Evolutionary conservation across 1,139 yeast genomes (phyloP).

Genomic region (Scheffersomyces lignicola): DNA sequence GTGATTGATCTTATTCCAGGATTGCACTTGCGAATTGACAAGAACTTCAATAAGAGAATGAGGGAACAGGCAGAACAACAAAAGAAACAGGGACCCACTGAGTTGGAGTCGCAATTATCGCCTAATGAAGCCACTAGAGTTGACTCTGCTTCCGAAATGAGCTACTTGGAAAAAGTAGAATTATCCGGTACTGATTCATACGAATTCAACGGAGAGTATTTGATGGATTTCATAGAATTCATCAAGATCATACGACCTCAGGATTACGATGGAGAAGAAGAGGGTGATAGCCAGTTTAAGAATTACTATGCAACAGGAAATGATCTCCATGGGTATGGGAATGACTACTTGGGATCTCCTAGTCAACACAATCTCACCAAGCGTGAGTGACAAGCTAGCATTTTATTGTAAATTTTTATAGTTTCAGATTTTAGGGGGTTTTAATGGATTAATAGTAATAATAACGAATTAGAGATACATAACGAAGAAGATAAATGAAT

Average conservation of each 20-base stretch:
- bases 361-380: conserved; percentile 10
- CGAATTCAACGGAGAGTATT: conserved; percentile 54
- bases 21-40: conserved; percentile 46
- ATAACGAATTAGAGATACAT: not conserved
- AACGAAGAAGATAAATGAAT: not conserved
- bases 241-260: conserved; percentile 43
- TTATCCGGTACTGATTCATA: conserved; percentile 49
- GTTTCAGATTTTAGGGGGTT: not conserved
- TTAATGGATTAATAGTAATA: not conserved
- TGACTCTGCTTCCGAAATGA: conserved; percentile 11
- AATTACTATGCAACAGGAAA: conserved; percentile 5
- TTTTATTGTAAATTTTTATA: too few relatives aligned
- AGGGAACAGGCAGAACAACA: conserved; percentile 17
- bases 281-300: conserved; percentile 8
- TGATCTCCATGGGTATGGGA: conserved; percentile 11
- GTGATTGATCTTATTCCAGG: conserved; percentile 49
- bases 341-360: conserved; percentile 19
- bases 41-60: conserved; percentile 35
- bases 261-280: conserved; percentile 32
- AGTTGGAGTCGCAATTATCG: conserved; percentile 21
- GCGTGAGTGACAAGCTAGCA: conserved; percentile 8
- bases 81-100: conserved; percentile 10
- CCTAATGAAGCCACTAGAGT: conserved; percentile 10
- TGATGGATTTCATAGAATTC: conserved; percentile 49
- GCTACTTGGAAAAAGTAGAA: conserved; percentile 35